Evolutionary conservation across 208 protist species (phyloP).

Genomic region (Leishmania mexicana): DNA sequence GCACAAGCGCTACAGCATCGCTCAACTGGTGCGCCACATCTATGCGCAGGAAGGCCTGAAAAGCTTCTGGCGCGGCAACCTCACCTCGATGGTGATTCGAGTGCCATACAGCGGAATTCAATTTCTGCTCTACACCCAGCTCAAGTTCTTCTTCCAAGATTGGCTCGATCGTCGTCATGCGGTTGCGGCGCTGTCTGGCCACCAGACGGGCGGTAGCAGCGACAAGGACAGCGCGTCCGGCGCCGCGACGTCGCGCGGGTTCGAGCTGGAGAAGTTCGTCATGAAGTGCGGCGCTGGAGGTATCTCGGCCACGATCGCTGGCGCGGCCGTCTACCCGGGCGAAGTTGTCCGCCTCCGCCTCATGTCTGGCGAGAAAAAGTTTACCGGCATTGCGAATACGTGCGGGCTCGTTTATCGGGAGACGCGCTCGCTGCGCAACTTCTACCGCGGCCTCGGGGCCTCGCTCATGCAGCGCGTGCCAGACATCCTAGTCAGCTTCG

Average conservation of each 20-base stretch:
- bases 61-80: slow-evolving; percentile 89
- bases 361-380: slow-evolving; percentile 82
- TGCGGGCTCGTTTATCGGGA: slow-evolving; percentile 67
- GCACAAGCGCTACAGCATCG: slow-evolving; percentile 48
- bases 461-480: slow-evolving; percentile 88
- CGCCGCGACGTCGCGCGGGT: not conserved
- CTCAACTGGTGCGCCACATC: slow-evolving; percentile 51
- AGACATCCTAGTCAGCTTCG: slow-evolving; percentile 87
- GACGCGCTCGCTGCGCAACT: slow-evolving; percentile 78
- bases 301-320: slow-evolving; percentile 79
- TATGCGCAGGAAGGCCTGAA: slow-evolving; percentile 65
- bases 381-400: slow-evolving; percentile 67
- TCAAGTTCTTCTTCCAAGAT: slow-evolving; percentile 87
- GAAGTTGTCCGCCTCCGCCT: slow-evolving; percentile 90
- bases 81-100: slow-evolving; percentile 89
- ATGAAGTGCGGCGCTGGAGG: slow-evolving; percentile 90
- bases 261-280: slow-evolving; percentile 65
- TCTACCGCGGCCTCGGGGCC: slow-evolving; percentile 86
- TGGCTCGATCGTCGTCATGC: slow-evolving; percentile 34
- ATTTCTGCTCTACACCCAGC: slow-evolving; percentile 76
- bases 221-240: slow-evolving; percentile 16
- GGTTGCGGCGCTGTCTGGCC: not conserved
- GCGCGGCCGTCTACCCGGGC: slow-evolving; percentile 80
- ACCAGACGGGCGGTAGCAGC: slow-evolving; percentile 1
- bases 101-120: slow-evolving; percentile 91